Conservation (phyloP, 176 grass and related monocot species). For the Canna indica region DNA sequence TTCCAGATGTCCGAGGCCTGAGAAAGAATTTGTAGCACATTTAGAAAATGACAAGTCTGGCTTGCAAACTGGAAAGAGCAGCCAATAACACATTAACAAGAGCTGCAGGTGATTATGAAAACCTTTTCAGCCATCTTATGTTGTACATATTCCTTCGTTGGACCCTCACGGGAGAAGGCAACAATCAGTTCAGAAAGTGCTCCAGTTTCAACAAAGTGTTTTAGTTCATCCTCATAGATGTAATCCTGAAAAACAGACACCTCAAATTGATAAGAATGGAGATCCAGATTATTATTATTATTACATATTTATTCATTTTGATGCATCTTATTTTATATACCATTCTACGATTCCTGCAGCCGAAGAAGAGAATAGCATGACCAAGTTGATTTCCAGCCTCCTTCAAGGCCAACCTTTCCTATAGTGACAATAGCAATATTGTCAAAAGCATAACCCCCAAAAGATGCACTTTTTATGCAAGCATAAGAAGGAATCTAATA, state of each 20-base stretch:
- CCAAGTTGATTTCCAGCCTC: slow-evolving; percentile 64
- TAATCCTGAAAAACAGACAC: slow-evolving; percentile 64
- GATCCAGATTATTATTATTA: background rate
- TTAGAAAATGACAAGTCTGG: background rate
- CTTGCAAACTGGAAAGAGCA: background rate
- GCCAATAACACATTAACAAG: background rate
- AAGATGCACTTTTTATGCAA: background rate
- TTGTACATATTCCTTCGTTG: slow-evolving; percentile 90
- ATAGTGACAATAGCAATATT: background rate
- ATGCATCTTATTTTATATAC: slow-evolving; percentile 24
- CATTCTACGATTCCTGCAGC: slow-evolving; percentile 87
- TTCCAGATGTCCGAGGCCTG: slow-evolving; percentile 84
- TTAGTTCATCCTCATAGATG: slow-evolving; percentile 87
- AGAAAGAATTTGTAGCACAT: slow-evolving; percentile 10
- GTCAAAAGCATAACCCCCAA: background rate
- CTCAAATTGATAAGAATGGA: slow-evolving; percentile 13
- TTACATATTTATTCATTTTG: background rate
- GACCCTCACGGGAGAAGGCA: slow-evolving; percentile 79
- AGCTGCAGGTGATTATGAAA: background rate
- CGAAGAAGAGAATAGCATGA: slow-evolving; percentile 69
- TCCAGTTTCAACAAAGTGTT: slow-evolving; percentile 69
- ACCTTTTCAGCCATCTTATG: slow-evolving; percentile 94
- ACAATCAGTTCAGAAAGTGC: slow-evolving; percentile 75
- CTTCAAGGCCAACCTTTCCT: slow-evolving; percentile 79
- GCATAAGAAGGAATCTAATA: background rate